These are phyloP conservation scores for Helotiales sp. DNA, from an alignment of 2,329 filamentous ascomycete genomes.

Conservation along the genomic window DNA sequence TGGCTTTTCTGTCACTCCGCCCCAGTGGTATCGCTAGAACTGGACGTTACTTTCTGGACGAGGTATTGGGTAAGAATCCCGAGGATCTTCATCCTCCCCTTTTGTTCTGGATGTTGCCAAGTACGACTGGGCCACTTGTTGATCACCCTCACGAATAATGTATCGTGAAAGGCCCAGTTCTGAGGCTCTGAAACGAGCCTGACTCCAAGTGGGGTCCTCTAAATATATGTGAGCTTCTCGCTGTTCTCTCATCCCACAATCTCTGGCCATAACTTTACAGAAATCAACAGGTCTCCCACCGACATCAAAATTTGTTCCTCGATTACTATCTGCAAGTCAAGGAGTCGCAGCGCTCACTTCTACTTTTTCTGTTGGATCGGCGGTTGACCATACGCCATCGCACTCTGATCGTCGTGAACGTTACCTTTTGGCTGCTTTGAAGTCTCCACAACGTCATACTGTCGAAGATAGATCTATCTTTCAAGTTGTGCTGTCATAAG, in stretches of 20 bases:
- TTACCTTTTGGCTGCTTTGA: neutral
- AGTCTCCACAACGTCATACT: neutral
- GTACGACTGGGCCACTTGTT: neutral
- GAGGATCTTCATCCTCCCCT: neutral
- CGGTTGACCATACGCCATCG: neutral
- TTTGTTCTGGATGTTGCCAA: neutral
- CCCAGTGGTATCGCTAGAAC: neutral
- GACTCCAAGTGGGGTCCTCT: neutral
- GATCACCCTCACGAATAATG: neutral
- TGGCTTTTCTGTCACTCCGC: neutral
- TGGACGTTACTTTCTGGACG: neutral
- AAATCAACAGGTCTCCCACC: neutral
- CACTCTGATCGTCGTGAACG: neutral
- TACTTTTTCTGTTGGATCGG: neutral
- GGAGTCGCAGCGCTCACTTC: neutral
- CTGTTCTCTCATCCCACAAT: neutral
- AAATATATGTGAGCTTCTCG: neutral
- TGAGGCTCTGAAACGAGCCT: conserved; percentile 1
- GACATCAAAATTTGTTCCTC: neutral
- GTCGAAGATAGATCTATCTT: neutral
- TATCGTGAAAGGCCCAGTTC: neutral
- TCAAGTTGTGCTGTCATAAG: neutral
- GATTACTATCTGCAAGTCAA: neutral
- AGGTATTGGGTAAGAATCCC: neutral
- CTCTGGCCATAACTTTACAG: neutral